phyloP scores from a whole-genome alignment of 495 filamentous ascomycete species.

The Talaromyces adpressus region DNA sequence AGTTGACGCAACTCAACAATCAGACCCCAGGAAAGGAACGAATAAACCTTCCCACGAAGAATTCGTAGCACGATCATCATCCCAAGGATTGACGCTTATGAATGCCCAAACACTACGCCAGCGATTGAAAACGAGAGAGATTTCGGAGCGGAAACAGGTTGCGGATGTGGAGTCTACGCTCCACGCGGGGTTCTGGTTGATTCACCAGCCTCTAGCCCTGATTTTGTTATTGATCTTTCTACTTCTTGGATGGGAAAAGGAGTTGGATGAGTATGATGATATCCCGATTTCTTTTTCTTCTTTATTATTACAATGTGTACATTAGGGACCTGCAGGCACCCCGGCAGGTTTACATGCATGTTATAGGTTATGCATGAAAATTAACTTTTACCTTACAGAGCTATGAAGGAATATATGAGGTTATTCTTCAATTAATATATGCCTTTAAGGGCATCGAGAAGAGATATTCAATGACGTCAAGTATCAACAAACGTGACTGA shows the following conservation, averaged over 20 bases:
- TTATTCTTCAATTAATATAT: not conserved
- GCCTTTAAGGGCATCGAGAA: not conserved
- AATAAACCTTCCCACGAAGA: conserved; percentile 7
- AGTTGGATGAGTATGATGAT: not conserved
- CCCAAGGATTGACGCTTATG: conserved; percentile 85
- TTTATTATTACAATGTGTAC: not conserved
- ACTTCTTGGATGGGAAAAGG: not conserved
- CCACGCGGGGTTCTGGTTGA: not conserved
- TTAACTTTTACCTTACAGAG: not conserved
- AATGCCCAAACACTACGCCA: conserved; percentile 49
- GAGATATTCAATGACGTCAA: not conserved
- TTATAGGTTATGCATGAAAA: not conserved
- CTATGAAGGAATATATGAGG: not conserved
- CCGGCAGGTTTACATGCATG: not conserved
- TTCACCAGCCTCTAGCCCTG: not conserved
- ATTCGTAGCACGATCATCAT: conserved; percentile 17
- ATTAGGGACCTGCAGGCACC: not conserved
- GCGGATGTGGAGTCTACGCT: conserved; percentile 48
- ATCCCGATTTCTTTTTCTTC: not conserved
- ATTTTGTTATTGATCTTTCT: not conserved
- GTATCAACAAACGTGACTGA: not conserved
- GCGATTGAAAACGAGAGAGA: conserved; percentile 54
- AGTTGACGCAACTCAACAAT: conserved; percentile 8
- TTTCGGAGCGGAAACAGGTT: conserved; percentile 80
- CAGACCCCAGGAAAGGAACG: not conserved